phyloP scores from a whole-genome alignment of 345 rosid genomes.

The Limnanthes douglasii region DNA sequence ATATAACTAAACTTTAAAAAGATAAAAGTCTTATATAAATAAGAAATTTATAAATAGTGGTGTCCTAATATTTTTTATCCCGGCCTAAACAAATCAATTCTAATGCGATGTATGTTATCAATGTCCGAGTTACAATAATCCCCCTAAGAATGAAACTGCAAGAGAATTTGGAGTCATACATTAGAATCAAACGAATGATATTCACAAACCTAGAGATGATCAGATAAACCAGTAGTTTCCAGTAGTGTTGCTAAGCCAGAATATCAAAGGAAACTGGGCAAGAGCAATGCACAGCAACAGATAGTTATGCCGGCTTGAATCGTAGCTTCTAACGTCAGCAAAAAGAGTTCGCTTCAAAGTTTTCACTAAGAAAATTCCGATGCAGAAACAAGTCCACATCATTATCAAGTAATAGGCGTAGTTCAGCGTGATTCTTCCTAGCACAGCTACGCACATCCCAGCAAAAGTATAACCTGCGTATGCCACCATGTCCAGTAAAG shows the following conservation, averaged over 20 bases:
- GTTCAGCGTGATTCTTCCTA: conserved; percentile 9
- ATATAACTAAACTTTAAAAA: too few species aligned
- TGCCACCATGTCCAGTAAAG: too few species aligned
- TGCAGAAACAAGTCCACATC: conserved; percentile 18
- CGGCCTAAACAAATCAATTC: too few species aligned
- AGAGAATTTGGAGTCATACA: too few species aligned
- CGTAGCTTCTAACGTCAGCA: conserved; percentile 14
- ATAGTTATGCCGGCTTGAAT: conserved; percentile 16
- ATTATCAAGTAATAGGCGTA: conserved; percentile 14
- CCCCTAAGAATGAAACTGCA: too few species aligned
- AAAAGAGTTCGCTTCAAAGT: conserved; percentile 19
- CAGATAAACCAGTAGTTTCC: conserved; percentile 8
- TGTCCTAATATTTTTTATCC: too few species aligned
- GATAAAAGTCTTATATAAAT: too few species aligned
- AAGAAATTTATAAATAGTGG: too few species aligned
- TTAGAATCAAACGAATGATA: too few species aligned
- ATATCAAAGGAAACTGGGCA: conserved; percentile 19
- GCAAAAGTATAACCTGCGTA: conserved; percentile 21
- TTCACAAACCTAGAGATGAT: not conserved
- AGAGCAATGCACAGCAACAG: conserved; percentile 18
- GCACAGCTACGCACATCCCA: conserved; percentile 22
- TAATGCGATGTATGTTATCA: too few species aligned
- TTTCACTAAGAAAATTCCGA: conserved; percentile 21
- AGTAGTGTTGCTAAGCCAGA: conserved; percentile 19
- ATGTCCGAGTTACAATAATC: too few species aligned